phyloP scores from a whole-genome alignment of 2,329 filamentous ascomycete genomes.

The Ambrosiella beaveri region DNA sequence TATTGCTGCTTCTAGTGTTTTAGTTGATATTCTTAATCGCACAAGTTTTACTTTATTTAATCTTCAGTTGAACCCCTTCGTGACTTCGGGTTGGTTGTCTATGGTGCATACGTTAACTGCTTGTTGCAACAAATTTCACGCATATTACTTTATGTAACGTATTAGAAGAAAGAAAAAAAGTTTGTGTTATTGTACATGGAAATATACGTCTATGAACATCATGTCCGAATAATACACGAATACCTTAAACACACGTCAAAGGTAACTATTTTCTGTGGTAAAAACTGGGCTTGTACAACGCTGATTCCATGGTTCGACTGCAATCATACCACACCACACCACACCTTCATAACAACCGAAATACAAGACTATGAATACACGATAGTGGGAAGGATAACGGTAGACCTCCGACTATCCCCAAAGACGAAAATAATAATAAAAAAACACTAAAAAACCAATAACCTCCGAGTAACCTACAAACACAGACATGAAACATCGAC shows the following conservation, averaged over 20 bases:
- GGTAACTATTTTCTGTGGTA: neutral
- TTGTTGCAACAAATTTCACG: too few species aligned
- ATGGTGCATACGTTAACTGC: too few species aligned
- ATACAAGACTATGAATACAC: conserved; percentile 1
- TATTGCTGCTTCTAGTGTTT: neutral
- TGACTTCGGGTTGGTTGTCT: too few species aligned
- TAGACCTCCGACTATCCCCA: neutral
- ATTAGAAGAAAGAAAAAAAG: neutral
- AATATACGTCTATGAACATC: neutral
- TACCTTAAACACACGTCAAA: neutral
- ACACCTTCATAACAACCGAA: neutral
- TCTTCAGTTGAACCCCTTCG: neutral
- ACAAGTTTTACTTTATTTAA: neutral
- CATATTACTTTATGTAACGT: too few species aligned
- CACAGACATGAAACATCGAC: neutral
- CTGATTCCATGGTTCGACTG: neutral
- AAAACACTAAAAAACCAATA: neutral
- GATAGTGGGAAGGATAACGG: neutral
- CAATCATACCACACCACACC: neutral
- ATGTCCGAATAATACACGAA: neutral
- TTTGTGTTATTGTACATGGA: neutral
- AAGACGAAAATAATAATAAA: neutral
- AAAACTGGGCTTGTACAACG: neutral
- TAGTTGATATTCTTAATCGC: neutral
- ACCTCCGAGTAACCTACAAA: neutral